phyloP scores from a whole-genome alignment of 2,329 filamentous ascomycete species.

The Emergomyces orientalis region DNA sequence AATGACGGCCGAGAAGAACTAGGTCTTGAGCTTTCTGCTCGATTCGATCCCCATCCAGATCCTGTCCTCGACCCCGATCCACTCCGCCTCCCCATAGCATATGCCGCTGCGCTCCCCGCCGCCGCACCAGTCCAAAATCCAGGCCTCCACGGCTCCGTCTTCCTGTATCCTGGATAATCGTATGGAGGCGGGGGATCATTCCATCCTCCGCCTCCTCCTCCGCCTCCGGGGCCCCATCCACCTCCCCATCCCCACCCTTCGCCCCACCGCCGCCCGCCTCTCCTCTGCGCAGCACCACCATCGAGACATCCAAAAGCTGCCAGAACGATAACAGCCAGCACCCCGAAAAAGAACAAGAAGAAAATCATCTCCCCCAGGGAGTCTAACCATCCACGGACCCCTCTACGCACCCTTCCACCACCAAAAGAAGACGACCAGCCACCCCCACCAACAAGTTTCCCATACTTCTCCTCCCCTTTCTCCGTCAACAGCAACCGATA shows the following conservation, averaged over 20 bases:
- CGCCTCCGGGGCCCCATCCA: conserved; percentile 16
- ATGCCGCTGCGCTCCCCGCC: conserved; percentile 36
- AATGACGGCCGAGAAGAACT: conserved; percentile 1
- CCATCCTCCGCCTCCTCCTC: conserved; percentile 26
- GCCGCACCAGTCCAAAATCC: conserved; percentile 41
- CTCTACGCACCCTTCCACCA: conserved; percentile 10
- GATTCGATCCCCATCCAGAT: conserved; percentile 6
- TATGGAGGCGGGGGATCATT: conserved; percentile 37
- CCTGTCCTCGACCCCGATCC: not conserved
- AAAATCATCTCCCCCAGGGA: conserved; percentile 26
- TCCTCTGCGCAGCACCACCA: conserved; percentile 16
- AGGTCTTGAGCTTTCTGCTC: not conserved
- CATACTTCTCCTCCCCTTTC: conserved; percentile 62
- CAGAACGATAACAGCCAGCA: conserved; percentile 18
- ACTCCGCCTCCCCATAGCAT: conserved; percentile 30
- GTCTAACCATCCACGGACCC: conserved; percentile 6
- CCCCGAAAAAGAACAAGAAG: conserved; percentile 22
- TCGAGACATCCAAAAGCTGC: conserved; percentile 23
- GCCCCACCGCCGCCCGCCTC: conserved; percentile 22
- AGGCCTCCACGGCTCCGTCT: conserved; percentile 31
- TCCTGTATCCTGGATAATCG: conserved; percentile 21
- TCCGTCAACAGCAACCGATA: conserved; percentile 73
- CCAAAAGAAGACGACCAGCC: conserved; percentile 18
- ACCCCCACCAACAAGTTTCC: conserved; percentile 41
- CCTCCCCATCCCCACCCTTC: conserved; percentile 18